Evolutionary conservation across 331 rosid species (phyloP).

Genomic region (Acacia pycnantha): DNA sequence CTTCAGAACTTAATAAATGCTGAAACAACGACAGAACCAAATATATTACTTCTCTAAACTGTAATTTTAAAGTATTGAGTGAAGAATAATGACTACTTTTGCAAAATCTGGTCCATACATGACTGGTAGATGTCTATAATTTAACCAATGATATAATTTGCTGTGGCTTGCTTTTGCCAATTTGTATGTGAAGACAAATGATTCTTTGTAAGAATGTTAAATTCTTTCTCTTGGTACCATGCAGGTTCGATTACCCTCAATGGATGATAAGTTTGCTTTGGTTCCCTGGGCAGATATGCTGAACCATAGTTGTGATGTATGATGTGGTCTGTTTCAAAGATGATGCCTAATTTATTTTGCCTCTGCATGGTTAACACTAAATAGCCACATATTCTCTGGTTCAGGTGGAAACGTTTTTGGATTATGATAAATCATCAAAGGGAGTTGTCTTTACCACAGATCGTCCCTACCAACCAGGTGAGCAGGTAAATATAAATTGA

Average conservation of each 20-base stretch:
- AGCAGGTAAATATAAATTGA: constrained; percentile 74
- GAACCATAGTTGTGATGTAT: constrained; percentile 90
- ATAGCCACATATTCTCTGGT: constrained; percentile 24
- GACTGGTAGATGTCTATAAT: not conserved
- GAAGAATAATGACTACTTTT: not conserved
- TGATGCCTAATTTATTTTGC: not conserved
- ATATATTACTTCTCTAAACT: not conserved
- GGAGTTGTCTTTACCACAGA: constrained; percentile 84
- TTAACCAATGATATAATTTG: not conserved
- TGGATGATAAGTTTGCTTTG: constrained; percentile 87
- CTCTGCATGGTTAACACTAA: constrained; percentile 15
- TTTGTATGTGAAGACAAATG: constrained; percentile 2
- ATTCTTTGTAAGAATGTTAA: constrained; percentile 20
- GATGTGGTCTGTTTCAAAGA: constrained; percentile 28
- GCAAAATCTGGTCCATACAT: constrained; percentile 16
- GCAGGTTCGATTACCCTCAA: constrained; percentile 90
- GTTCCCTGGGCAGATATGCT: constrained; percentile 99
- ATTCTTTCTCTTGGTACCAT: constrained; percentile 23
- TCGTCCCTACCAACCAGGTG: constrained; percentile 92
- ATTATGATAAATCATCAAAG: constrained; percentile 74
- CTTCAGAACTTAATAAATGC: constrained; percentile 16
- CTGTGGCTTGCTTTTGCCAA: constrained; percentile 21
- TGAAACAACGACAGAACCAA: not conserved
- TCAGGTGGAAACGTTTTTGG: constrained; percentile 93
- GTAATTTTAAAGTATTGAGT: not conserved